Evolutionary conservation across 495 filamentous ascomycete species (phyloP).

Genomic region (Trichoderma parareesei): DNA sequence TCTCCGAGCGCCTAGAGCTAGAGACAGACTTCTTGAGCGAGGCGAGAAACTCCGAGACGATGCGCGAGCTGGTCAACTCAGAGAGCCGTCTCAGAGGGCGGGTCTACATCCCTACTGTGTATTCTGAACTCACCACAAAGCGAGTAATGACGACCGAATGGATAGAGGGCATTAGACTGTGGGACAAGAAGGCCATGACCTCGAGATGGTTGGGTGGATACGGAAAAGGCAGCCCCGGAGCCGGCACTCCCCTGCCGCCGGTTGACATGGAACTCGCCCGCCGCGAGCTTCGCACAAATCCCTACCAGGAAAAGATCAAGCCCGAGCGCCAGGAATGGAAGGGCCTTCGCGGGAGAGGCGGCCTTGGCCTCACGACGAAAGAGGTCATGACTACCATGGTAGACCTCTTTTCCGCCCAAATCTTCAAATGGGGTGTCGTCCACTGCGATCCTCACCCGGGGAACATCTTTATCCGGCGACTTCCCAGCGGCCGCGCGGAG

Average conservation of each 20-base stretch:
- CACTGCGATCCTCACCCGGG: constrained; percentile 96
- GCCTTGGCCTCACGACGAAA: constrained; percentile 71
- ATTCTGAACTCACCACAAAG: constrained; percentile 70
- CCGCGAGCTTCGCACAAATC: constrained; percentile 33
- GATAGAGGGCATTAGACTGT: constrained; percentile 88
- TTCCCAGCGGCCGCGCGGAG: constrained; percentile 73
- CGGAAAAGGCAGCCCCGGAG: constrained; percentile 67
- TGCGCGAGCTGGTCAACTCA: constrained; percentile 65
- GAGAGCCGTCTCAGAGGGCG: constrained; percentile 69
- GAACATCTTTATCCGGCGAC: constrained; percentile 89
- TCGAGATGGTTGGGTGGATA: constrained; percentile 68
- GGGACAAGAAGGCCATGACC: constrained; percentile 75
- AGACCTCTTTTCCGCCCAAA: constrained; percentile 89
- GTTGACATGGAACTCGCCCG: constrained; percentile 35
- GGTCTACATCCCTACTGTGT: constrained; percentile 83
- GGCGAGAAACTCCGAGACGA: constrained; percentile 76
- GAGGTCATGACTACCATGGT: constrained; percentile 94
- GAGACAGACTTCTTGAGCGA: constrained; percentile 95
- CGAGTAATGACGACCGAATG: constrained; percentile 93
- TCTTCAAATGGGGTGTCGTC: constrained; percentile 90
- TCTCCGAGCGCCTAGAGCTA: constrained; percentile 74
- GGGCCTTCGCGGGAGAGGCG: constrained; percentile 59
- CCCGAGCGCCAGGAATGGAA: constrained; percentile 74
- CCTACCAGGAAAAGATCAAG: constrained; percentile 53
- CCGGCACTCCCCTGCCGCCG: constrained; percentile 55